Evolutionary conservation across 495 filamentous ascomycete genomes (phyloP), one percentile per base, ranked within the genome.

Genomic region (Daldinia grandis): DNA sequence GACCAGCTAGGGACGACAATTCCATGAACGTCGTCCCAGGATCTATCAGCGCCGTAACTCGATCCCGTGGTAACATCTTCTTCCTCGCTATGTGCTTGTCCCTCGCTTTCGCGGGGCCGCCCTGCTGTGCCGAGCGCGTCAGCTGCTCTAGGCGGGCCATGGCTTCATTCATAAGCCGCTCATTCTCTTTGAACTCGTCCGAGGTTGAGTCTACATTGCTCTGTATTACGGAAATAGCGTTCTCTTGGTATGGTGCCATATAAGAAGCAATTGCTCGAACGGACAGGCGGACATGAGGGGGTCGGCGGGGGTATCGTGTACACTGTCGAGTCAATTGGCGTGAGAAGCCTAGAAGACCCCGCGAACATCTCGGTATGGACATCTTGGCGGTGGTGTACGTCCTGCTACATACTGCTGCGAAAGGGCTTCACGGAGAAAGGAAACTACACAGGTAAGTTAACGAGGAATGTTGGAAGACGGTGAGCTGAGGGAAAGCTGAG

Each of bases 21-120:
- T 99, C 95, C 58, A 99, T 82, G 78, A 99, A 99, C 1, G 92
- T 90, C 0, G 92, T 94, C 38, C 94, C 93, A 0, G 92, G 90
- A 76, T 99, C 95, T 60, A 98, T 87, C 59, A 99, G 81, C 1
- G 93, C 90, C 0, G 93, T 92, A 28, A 99, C 87, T 7, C 95
- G 91, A 72, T 99, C 96, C 62, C 95, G 84, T 1, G 93, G 91
- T 15, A 99, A 84, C 95, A 99, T 98, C 84, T 98, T 98, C 57
- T 93, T 92, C 42, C 94, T 84, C 24, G 86, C 87, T 27, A 96
- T 76, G 78, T 98, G 95, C 80, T 98, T 99, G 62, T 97, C 89
- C 57, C 92, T 84, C 4, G 96, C 93, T 75, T 97, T 97, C 68
- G 88, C 83, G 0, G 93, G 79, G 0, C 96, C 95, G 27, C 95